phyloP scores from a whole-genome alignment of 2,329 filamentous ascomycete genomes.

The Didymella glomerata region DNA sequence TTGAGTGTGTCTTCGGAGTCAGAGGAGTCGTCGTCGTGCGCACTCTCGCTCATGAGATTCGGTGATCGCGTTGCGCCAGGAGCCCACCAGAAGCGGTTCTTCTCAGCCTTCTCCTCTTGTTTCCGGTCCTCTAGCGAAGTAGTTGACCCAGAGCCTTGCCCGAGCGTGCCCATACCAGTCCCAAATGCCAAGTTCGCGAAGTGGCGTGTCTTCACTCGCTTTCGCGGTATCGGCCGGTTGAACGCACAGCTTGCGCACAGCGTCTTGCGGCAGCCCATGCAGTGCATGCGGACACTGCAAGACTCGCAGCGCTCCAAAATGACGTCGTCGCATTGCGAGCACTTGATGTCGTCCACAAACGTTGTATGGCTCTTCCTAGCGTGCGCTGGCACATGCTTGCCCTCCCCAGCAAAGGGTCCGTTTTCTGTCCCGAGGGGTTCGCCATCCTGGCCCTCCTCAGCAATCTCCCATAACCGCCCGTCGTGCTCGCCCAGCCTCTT shows the following conservation, averaged over 20 bases:
- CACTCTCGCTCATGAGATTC: slow-evolving; percentile 65
- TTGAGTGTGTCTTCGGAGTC: slow-evolving; percentile 51
- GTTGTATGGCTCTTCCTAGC: slow-evolving; percentile 61
- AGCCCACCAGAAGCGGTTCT: slow-evolving; percentile 66
- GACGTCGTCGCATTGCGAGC: slow-evolving; percentile 62
- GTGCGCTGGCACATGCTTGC: slow-evolving; percentile 64
- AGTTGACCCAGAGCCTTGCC: slow-evolving; percentile 43
- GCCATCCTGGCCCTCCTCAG: slow-evolving; percentile 63
- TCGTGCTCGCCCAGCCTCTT: slow-evolving; percentile 52
- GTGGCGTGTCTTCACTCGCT: slow-evolving; percentile 50
- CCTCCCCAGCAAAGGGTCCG: slow-evolving; percentile 56
- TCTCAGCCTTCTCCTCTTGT: slow-evolving; percentile 32
- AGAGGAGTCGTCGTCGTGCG: slow-evolving; percentile 49
- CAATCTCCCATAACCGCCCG: slow-evolving; percentile 65
- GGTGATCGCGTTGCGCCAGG: slow-evolving; percentile 64
- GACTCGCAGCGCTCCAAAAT: slow-evolving; percentile 67
- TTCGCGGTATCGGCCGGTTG: slow-evolving; percentile 60
- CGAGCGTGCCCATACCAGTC: slow-evolving; percentile 34
- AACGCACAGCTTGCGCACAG: slow-evolving; percentile 68
- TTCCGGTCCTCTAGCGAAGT: slow-evolving; percentile 34
- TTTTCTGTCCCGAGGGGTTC: slow-evolving; percentile 63
- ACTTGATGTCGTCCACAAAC: slow-evolving; percentile 63
- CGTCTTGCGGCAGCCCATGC: slow-evolving; percentile 67
- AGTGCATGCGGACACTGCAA: slow-evolving; percentile 69
- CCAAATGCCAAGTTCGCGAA: slow-evolving; percentile 51